Base-by-base conservation (phyloP, 768 basidiomycete species). In the Saitozyma sp. region DNA sequence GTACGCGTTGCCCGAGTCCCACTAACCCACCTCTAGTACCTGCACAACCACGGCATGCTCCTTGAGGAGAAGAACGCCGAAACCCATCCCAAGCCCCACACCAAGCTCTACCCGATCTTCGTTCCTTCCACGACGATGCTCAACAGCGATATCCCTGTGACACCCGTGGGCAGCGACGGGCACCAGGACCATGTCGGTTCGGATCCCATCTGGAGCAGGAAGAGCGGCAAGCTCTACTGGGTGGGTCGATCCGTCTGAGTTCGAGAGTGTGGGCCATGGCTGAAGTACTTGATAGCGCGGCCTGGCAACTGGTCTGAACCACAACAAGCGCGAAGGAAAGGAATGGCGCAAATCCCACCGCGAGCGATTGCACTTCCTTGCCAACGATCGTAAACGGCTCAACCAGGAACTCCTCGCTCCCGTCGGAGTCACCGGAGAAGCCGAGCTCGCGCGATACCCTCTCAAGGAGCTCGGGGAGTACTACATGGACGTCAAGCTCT, bases 151-250 rank as follows among this genome's bases (percentile, higher is more conserved):
- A 79, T 80, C 46, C 78, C 79, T 1, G 70, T 80, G 37, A 78
- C 79, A 2, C 79, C 79, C 0, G 75, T 78, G 20, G 78, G 78
- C 6, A 67, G 69, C 52, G 76, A 79, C 56, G 73, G 75, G 19
- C 45, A 73, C n/a, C 64, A 76, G 29, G 75, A 79, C 52, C 75
- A 78, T 37, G 76, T 78, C 17, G 79, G 79, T 0, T 63, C 68
- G 11, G 79, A 79, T 58, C 77, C 77, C 0, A 68, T 67, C 4
- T 80, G 79, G 79, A 69, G 57, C 42, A 70, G 70, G 54, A 79
- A 80, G 67, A 71, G 62, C 20, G 68, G 71, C 9, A 79, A 79
- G 57, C 59, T 80, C 40, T 80, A 80, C 54, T 80, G 79, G 79
- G 74, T 77, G 56, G 58, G 73, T 64, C 16, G 38, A 17, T 20